phyloP scores from a whole-genome alignment of 768 basidiomycete genomes.

The Naganishia randhawae region DNA sequence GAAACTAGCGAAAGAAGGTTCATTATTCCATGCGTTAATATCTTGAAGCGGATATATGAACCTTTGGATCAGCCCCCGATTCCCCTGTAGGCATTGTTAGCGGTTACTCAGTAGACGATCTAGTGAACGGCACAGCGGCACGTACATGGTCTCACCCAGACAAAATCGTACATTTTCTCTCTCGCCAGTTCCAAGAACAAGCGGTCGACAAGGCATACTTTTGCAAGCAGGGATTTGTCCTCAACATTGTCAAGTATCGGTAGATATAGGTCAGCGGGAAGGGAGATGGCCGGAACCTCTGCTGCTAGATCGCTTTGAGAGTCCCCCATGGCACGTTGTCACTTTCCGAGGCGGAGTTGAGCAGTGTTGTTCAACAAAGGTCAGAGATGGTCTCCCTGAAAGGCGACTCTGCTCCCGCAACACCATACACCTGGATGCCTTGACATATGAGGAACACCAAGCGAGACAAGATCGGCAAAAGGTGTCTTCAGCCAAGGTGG shows the following conservation, averaged over 20 bases:
- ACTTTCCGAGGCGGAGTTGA: no score
- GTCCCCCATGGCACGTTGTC: not conserved
- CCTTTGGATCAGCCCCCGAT: constrained; percentile 10
- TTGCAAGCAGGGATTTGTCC: constrained; percentile 13
- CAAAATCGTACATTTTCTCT: constrained; percentile 19
- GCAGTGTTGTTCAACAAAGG: no score
- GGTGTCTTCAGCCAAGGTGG: not conserved
- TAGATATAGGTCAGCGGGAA: constrained; percentile 19
- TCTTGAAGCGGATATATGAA: not conserved
- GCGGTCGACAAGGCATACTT: constrained; percentile 15
- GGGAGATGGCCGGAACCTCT: not conserved
- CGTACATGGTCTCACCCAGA: constrained; percentile 30
- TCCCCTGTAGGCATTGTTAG: constrained; percentile 1
- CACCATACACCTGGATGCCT: no score
- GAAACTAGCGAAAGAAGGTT: not conserved
- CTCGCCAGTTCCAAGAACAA: constrained; percentile 27
- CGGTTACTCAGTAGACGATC: not conserved
- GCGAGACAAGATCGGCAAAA: not conserved
- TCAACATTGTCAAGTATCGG: constrained; percentile 22
- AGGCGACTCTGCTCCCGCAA: no score
- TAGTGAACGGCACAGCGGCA: not conserved
- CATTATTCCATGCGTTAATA: not conserved
- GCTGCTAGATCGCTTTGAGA: no score
- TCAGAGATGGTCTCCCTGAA: no score
- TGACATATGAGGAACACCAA: no score